Evolutionary conservation across 2,329 filamentous ascomycete genomes (phyloP), one percentile per base, ranked within the genome.

Genomic region (Sclerotinia borealis): DNA sequence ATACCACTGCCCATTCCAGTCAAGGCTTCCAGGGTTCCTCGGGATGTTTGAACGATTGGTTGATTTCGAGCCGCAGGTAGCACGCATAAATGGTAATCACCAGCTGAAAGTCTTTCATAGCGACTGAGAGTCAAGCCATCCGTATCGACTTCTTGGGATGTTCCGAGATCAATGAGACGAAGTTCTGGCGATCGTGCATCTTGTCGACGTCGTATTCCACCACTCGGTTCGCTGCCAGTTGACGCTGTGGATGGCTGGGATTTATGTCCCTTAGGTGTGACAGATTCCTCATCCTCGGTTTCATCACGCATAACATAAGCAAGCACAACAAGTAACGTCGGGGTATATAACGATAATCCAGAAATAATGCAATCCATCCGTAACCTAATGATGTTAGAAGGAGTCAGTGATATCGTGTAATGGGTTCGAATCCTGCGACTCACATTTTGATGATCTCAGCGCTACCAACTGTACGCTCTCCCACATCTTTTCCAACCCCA

Each of bases 311-410:
- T 88, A 72, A 92, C 87, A 77, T 96, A 97, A 73, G 93, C 93
- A 78, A 99, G 88, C 72, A 98, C 89, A 71, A 96, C 85, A 76
- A 99, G 83, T 70, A 96, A 82, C 74, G 86, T 95, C 74, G 92
- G 91, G 74, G 92, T 96, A 86, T 97, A 98, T 77, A 99, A 83
- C 68, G 93, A 96, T 77, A 99, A 89, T 72, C 95, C 95, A 75
- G 95, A 96, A 80, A 99, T 92, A 76, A 96, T 92, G 81, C 95
- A 98, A 79, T 99, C 95, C 77, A 95, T 96, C 73, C 92, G 90
- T 77, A 98, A 85, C 77, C 89, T 93, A 68, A 22, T 31, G 31
- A 58, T 67, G 74, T 77, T 69, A 77, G 75, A 48, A 43, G 4
- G 50, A 29, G 49, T 36, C 9, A 0, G 50, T 22, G 47, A 29